phyloP scores from a whole-genome alignment of 2,329 filamentous ascomycete genomes.

The Chrysoporthe cubensis region DNA sequence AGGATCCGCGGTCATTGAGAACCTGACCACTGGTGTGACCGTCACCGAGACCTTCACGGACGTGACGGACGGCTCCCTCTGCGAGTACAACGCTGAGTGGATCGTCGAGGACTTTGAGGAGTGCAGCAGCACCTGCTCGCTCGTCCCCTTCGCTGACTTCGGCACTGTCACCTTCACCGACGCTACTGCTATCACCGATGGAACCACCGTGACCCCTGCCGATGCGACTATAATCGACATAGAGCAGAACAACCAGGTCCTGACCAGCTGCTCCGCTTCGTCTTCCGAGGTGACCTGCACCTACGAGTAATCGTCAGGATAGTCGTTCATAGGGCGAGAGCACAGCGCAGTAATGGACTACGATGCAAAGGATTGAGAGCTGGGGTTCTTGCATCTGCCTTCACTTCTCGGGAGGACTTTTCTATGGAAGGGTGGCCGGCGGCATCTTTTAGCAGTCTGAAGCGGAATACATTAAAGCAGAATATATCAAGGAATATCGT shows the following conservation, averaged over 20 bases:
- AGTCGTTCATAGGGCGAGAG: too few relatives aligned
- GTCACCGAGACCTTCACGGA: constrained; percentile 55
- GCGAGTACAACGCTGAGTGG: constrained; percentile 64
- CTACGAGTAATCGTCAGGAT: constrained; percentile 40
- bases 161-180: constrained; percentile 49
- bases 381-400: neutral
- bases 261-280: constrained; percentile 32
- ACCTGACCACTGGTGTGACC: constrained; percentile 51
- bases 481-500: neutral
- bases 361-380: neutral
- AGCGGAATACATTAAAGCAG: neutral
- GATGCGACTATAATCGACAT: constrained; percentile 68
- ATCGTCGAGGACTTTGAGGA: constrained; percentile 61
- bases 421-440: neutral
- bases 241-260: constrained; percentile 67
- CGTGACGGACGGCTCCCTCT: constrained; percentile 46
- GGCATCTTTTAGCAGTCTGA: neutral
- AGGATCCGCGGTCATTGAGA: constrained; percentile 52
- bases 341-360: neutral
- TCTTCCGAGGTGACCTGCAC: constrained; percentile 31
- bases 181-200: constrained; percentile 36
- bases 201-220: constrained; percentile 38
- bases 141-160: constrained; percentile 53
- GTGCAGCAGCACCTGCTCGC: constrained; percentile 34
- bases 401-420: neutral